phyloP scores from a whole-genome alignment of 2,329 filamentous ascomycete species.

The Trichophyton schoenleinii region DNA sequence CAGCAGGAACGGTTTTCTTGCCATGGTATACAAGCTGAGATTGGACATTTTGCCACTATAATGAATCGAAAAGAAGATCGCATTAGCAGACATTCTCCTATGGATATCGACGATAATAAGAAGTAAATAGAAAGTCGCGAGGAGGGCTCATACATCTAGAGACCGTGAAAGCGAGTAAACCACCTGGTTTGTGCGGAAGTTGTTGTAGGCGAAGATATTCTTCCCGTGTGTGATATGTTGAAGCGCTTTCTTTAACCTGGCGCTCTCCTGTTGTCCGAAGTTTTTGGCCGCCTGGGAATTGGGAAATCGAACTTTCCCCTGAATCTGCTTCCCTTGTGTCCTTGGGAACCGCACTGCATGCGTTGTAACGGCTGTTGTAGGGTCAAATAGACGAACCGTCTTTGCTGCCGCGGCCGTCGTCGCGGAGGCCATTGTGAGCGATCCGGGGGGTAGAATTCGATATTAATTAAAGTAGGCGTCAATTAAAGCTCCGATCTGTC shows the following conservation, averaged over 20 bases:
- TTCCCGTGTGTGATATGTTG: conserved; percentile 40
- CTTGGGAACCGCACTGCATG: conserved; percentile 12
- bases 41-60: conserved; percentile 40
- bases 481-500: not conserved
- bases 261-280: conserved; percentile 26
- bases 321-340: conserved; percentile 22
- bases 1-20: conserved; percentile 49
- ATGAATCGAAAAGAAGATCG: not conserved
- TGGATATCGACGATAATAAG: not conserved
- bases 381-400: conserved; percentile 11
- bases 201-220: conserved; percentile 51
- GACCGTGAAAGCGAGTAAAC: conserved; percentile 48
- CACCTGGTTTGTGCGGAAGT: conserved; percentile 51
- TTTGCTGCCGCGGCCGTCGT: conserved; percentile 9
- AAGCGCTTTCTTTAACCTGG: conserved; percentile 34
- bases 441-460: not conserved
- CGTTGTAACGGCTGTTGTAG: conserved; percentile 10
- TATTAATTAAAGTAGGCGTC: not conserved
- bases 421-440: conserved; percentile 5
- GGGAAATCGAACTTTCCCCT: conserved; percentile 29
- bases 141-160: conserved; percentile 37
- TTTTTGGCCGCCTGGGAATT: conserved; percentile 33
- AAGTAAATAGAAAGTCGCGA: not conserved
- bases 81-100: not conserved
- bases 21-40: conserved; percentile 50